Evolutionary conservation across 2,329 filamentous ascomycete genomes (phyloP), one percentile per base, ranked within the genome.

Genomic region (Arthrobotrys megalospora): DNA sequence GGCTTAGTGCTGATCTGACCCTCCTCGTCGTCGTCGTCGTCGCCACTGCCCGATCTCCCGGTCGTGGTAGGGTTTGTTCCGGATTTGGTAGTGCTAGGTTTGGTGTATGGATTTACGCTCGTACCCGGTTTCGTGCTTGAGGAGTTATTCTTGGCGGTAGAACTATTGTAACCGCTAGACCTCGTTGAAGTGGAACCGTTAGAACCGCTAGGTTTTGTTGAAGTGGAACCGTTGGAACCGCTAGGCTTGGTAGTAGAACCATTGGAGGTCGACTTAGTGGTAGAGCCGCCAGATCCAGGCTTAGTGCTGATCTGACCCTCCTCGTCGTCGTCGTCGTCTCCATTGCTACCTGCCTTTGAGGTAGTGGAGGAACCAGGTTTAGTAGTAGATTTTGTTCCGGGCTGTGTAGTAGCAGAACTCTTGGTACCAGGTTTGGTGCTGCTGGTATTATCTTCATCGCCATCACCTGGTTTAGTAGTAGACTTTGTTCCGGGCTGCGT

Each of bases 291-390:
- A 8, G 45, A 47, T 38, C 45, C 58, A n/a, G 34, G 45, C n/a
- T 19, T 47, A 7, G 45, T 19, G 38, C 11, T 14, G 5, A 14
- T 43, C 24, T 28, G 24, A 5, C 24, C 24, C 24, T 28, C 5
- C 24, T 28, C 24, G 5, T 28, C 24, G 8, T 38, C 24, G 8
- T 38, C 12, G 8, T 24, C 32, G 28, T 34, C 28, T 2, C 24
- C 28, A 36, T 8, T 24, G 14, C 52, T 24, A 14, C 52, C 32
- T 38, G 28, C 2, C 34, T 36, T 58, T 4, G 48, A 24, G 19
- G 52, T 58, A 36, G 52, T 53, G 16, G 32, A 53, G 24, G 21
- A 24, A 62, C 38, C 58, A 6, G 34, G 21, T 34, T 19, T 41
- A 5, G 43, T 14, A 21, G 63, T 28, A 28, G 47, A 50, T 5